These are phyloP conservation scores for Teratosphaeria gauchensis DNA, from an alignment of 2,329 filamentous ascomycete species.

Conservation along the genomic window DNA sequence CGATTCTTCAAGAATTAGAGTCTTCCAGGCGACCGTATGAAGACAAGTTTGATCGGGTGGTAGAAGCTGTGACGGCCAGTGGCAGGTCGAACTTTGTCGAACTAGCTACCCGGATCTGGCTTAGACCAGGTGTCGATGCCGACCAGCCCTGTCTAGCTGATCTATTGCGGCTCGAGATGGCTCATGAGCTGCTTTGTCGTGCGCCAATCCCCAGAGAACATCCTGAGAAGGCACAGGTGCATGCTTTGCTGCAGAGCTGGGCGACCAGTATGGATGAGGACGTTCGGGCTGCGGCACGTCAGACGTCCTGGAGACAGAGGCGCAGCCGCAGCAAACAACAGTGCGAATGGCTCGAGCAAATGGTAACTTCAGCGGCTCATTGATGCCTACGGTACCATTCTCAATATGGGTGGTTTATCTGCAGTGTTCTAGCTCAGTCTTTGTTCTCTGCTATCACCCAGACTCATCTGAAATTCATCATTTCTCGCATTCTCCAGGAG, in stretches of 20 bases:
- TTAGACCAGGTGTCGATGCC: neutral
- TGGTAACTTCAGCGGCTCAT: neutral
- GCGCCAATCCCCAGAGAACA: neutral
- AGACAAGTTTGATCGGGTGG: neutral
- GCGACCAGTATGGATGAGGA: neutral
- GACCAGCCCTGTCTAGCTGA: neutral
- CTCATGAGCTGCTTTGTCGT: neutral
- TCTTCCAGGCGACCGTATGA: neutral
- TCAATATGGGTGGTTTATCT: neutral
- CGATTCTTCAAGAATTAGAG: neutral
- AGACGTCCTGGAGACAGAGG: neutral
- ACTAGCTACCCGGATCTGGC: neutral
- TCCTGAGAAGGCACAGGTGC: neutral
- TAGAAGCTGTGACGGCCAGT: neutral
- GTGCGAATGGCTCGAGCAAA: neutral
- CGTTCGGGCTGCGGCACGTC: neutral
- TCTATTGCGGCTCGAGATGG: neutral
- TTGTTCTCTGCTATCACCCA: neutral
- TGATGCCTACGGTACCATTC: neutral
- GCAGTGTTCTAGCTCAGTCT: neutral
- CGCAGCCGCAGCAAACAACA: neutral
- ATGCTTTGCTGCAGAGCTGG: neutral
- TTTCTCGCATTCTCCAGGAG: neutral
- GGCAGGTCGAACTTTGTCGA: neutral
- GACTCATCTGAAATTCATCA: neutral